A percentile compares a stretch with the other conserved stretches of the same genome.
Evolutionary conservation across 805 yeast species (phyloP).

Genomic region (Starmerella floris): DNA sequence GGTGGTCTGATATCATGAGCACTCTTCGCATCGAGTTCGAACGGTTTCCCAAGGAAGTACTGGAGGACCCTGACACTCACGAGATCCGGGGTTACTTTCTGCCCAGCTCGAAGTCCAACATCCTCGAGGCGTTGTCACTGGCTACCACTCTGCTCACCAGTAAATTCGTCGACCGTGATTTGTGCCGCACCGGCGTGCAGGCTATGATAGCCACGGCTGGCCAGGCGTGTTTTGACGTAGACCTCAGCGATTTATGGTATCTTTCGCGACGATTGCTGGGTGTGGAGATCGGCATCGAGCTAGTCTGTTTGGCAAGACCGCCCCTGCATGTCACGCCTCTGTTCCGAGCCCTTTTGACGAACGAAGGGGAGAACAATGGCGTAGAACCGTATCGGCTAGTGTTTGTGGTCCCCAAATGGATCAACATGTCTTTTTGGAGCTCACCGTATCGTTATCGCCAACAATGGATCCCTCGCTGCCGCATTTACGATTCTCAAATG

Average conservation of each 20-base stretch:
- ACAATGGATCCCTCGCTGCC: conserved; percentile 84
- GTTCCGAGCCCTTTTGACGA: conserved; percentile 73
- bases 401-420: conserved; percentile 69
- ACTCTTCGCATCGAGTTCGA: conserved; percentile 73
- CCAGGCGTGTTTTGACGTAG: conserved; percentile 85
- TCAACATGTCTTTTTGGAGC: conserved; percentile 84
- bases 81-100: conserved; percentile 50
- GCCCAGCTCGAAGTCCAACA: conserved; percentile 81
- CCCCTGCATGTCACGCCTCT: conserved; percentile 89
- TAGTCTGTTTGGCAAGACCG: conserved; percentile 76
- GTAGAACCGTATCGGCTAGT: conserved; percentile 36
- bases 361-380: conserved; percentile 16
- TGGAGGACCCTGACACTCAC: conserved; percentile 33
- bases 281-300: conserved; percentile 75
- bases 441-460: conserved; percentile 35
- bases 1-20: conserved; percentile 90
- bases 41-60: conserved; percentile 60
- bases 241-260: conserved; percentile 56
- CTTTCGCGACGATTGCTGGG: conserved; percentile 65
- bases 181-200: conserved; percentile 84
- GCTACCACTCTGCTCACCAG: conserved; percentile 67
- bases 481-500: conserved; percentile 91
- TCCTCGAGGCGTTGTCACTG: conserved; percentile 74
- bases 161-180: conserved; percentile 70
- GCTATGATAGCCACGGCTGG: conserved; percentile 82